A percentile compares a stretch with the other conserved stretches of the same genome.
phyloP scores from a whole-genome alignment of 139 green algal genomes.

The Coccomyxa sp. region DNA sequence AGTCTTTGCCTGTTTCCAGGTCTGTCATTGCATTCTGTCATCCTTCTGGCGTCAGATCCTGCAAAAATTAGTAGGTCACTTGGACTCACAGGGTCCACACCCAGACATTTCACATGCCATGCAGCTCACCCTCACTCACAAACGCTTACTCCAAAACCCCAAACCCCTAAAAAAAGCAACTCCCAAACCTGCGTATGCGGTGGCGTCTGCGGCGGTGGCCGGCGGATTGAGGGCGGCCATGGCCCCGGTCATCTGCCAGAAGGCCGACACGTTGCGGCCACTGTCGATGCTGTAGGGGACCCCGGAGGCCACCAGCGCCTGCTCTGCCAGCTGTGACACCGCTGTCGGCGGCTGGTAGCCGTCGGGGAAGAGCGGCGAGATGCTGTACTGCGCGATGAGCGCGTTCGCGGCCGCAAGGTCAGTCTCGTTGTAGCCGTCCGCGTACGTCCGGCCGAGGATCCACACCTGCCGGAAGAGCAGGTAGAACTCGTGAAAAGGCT shows the following conservation, averaged over 20 bases:
- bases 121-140: background rate
- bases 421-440: background rate
- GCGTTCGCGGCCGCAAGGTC: background rate
- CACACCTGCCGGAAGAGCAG: too few relatives aligned
- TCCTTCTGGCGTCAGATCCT: background rate
- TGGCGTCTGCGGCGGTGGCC: background rate
- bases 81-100: background rate
- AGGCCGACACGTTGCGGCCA: background rate
- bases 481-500: background rate
- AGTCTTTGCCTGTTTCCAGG: background rate
- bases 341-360: background rate
- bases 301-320: background rate
- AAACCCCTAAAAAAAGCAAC: background rate
- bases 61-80: background rate
- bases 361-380: background rate
- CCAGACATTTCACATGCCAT: background rate
- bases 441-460: background rate
- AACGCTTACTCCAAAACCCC: background rate
- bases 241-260: background rate
- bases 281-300: background rate
- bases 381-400: background rate
- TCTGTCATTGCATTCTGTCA: background rate
- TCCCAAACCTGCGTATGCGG: background rate
- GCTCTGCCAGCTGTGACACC: background rate
- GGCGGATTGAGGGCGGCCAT: background rate